Evolutionary conservation across 345 rosid species (phyloP), one percentile per base, ranked within the genome.

Genomic region (Rhodamnia rubescens): DNA sequence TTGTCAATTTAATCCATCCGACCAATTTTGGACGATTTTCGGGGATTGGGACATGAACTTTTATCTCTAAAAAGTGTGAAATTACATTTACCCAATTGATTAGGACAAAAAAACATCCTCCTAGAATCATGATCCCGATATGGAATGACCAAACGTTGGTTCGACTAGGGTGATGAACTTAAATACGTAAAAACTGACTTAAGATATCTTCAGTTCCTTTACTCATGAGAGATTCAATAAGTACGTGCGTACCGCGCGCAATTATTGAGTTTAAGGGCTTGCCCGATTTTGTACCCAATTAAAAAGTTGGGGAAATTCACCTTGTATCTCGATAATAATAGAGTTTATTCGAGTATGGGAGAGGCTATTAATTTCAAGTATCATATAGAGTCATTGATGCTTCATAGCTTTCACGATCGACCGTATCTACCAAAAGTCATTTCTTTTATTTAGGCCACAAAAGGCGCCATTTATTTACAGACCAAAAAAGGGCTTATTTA

Each of bases 401-500:
- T 13, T 1, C 2, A 7, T 59, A 13, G 36, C 69, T 59, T 59
- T 59, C 12, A 29, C 69, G 8, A 2, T n/a, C 18, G 69, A 13
- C 15, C 32, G 36, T 32, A 59, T 27, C 36, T 15, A n/a, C 6
- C 4, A 3, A 59, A 59, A 59, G 69, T 59, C 0, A 58, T 13
- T 12, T 12, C 32, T 58, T 58, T n/a, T n/a, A 2, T 40, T 40
- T 40, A 40, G 42, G n/a, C n/a, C n/a, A n/a, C n/a, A n/a, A 40
- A 5, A 7, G 16, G n/a, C 1, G 4, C 5, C 27, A 0, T 40
- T 40, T 40, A 2, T 40, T 40, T 40, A 3, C n/a, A n/a, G n/a
- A n/a, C n/a, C n/a, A n/a, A n/a, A 6, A 58, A n/a, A 13, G 18
- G 18, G 8, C 4, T 5, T 10, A 4, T 57, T 24, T 24, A 5